Percentiles rank a stretch among this genome's conserved stretches.
These are phyloP conservation scores for Stagonosporopsis rhizophila DNA, from an alignment of 2,329 filamentous ascomycete genomes.

Conservation along the genomic window DNA sequence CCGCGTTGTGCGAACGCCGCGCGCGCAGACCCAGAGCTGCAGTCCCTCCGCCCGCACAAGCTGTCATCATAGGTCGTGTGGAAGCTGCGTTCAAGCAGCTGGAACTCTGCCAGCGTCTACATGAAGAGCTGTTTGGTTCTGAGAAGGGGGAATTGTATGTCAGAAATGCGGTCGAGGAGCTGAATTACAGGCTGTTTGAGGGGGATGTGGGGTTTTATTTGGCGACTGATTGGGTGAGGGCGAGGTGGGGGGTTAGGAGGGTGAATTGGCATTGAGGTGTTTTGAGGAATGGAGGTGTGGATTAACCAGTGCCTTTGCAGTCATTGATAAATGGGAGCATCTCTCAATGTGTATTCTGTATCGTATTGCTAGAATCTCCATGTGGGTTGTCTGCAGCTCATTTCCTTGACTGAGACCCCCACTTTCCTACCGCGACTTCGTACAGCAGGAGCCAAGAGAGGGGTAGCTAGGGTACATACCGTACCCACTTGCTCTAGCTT, in stretches of 20 bases:
- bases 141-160: not conserved
- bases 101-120: not conserved
- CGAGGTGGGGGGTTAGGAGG: conserved; percentile 7
- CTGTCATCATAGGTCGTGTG: no score
- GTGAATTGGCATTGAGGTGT: conserved; percentile 14
- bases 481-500: not conserved
- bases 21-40: not conserved
- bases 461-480: conserved; percentile 3
- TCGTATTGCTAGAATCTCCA: no score
- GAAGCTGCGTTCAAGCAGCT: not conserved
- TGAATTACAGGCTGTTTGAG: conserved; percentile 19
- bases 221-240: not conserved
- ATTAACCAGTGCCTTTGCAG: no score
- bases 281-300: no score
- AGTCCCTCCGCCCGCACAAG: not conserved
- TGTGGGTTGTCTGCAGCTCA: no score
- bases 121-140: not conserved
- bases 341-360: no score
- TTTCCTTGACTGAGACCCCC: not conserved
- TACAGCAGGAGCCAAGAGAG: conserved; percentile 1
- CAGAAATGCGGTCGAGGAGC: not conserved
- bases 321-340: no score
- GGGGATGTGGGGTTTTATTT: conserved; percentile 10
- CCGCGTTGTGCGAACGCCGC: conserved; percentile 16
- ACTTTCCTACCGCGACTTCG: conserved; percentile 10